Base-by-base conservation (phyloP, 257 asterid species). In the Solanum chaucha region DNA sequence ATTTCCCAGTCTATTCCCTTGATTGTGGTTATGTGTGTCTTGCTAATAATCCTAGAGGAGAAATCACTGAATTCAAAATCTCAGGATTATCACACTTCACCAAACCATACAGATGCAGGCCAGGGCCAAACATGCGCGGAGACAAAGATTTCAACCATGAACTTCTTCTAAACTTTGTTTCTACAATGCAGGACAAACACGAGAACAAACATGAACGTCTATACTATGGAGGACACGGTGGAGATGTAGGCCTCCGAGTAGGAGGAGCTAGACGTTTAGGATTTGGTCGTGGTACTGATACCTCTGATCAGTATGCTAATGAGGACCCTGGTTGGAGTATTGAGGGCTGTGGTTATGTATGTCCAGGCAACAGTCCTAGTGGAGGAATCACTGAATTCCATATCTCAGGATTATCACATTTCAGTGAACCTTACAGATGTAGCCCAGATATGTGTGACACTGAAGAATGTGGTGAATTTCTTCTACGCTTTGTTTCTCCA, bases 401-500 rank as follows among this genome's bases (percentile, higher is more conserved):
- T 81, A 81, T 48, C 30, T 28, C 85, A 5, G 68, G 85, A 28
- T 1, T 81, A 17, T 81, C 85, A 81, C 41, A 30, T 28, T 10
- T 10, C 12, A 19, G 12, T 28, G 85, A 65, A 81, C 83, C 90
- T 74, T 88, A 38, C 80, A 73, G 36, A 17, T 88, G 90, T 68
- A 24, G 72, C 6, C 82, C 86, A 88, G 86, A 48, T 46, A 19
- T 81, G 30, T 80, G 67, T 28, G 67, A 80, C n/a, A 28, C 10
- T 17, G 41, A 46, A 46, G 41, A 28, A 28, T 80, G 67, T 80
- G 12, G 10, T 46, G 85, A 80, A 48, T 10, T 80, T 28, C 67
- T 26, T 15, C 40, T 80, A 46, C 67, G 10, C 85, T 80, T 80
- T 80, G 67, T 48, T 80, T 46, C 26, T 46, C 26, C 67, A 24